Evolutionary conservation across 169 alveolate genomes (phyloP).

Genomic region (Plasmodium gonderi): DNA sequence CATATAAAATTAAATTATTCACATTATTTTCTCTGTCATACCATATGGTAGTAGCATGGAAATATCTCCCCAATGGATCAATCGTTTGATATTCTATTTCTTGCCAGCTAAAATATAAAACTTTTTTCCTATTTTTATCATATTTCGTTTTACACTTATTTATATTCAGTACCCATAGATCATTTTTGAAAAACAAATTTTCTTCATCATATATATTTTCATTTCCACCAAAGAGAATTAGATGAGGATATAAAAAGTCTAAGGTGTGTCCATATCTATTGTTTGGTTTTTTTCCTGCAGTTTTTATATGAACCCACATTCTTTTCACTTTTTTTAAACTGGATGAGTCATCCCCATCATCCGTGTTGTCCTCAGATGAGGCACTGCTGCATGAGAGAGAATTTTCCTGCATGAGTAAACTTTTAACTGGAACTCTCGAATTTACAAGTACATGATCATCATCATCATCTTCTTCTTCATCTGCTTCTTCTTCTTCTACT

Average conservation of each 20-base stretch:
- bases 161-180: constrained; percentile 67
- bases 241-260: constrained; percentile 62
- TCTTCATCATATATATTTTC: constrained; percentile 47
- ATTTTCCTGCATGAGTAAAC: not conserved
- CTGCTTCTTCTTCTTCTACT: too few species aligned
- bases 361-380: not conserved
- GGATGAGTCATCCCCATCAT: not conserved
- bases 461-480: not conserved
- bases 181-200: constrained; percentile 37
- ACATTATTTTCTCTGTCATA: constrained; percentile 51
- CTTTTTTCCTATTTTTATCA: constrained; percentile 5
- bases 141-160: constrained; percentile 25
- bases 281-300: constrained; percentile 40
- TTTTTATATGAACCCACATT: constrained; percentile 40
- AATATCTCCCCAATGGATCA: constrained; percentile 53
- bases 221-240: constrained; percentile 70
- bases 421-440: constrained; percentile 27
- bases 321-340: constrained; percentile 21
- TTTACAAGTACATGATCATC: not conserved
- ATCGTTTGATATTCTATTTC: constrained; percentile 36
- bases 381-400: not conserved
- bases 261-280: constrained; percentile 69
- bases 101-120: constrained; percentile 35
- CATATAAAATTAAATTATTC: constrained; percentile 64
- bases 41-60: constrained; percentile 70